Conservation (phyloP, 2,329 filamentous ascomycete species). For the Huntiella decipiens region DNA sequence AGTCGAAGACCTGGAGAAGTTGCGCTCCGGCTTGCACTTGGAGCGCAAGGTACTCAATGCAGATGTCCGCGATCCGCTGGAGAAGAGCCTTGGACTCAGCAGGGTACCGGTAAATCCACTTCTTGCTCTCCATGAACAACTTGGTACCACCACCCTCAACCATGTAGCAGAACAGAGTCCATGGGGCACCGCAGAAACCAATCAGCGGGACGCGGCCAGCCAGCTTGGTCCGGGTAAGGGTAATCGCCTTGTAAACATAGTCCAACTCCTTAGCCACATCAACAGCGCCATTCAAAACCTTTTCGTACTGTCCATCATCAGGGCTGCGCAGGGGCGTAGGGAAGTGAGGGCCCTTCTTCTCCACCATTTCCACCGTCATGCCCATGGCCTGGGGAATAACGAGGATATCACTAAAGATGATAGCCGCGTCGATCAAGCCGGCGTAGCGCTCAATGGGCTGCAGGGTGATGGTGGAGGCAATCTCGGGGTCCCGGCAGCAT, state of each 20-base stretch:
- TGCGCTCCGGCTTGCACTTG: slow-evolving; percentile 90
- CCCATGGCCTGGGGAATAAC: slow-evolving; percentile 96
- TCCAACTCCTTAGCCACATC: slow-evolving; percentile 68
- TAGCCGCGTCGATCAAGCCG: slow-evolving; percentile 84
- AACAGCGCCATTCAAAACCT: slow-evolving; percentile 59
- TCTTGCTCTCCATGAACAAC: slow-evolving; percentile 85
- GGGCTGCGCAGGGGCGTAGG: slow-evolving; percentile 65
- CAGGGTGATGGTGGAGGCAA: slow-evolving; percentile 81
- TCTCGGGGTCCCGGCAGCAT: slow-evolving; percentile 83
- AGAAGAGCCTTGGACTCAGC: slow-evolving; percentile 63
- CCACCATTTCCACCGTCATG: slow-evolving; percentile 96
- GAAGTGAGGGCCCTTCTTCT: slow-evolving; percentile 92
- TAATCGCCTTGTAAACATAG: slow-evolving; percentile 94
- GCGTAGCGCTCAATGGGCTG: slow-evolving; percentile 86
- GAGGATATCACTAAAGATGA: slow-evolving; percentile 97
- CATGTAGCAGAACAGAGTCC: slow-evolving; percentile 98
- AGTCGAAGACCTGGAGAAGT: slow-evolving; percentile 94
- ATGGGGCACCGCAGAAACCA: slow-evolving; percentile 91
- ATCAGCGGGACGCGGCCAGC: slow-evolving; percentile 78
- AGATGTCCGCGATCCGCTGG: slow-evolving; percentile 82
- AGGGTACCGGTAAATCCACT: slow-evolving; percentile 84
- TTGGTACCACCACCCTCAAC: slow-evolving; percentile 94
- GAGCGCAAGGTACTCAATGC: slow-evolving; percentile 80
- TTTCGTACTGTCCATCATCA: slow-evolving; percentile 62
- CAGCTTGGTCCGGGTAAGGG: slow-evolving; percentile 72